These are phyloP conservation scores for Vittaforma corneae DNA, from an alignment of 371 early-diverging fungal species.

Conservation along the genomic window DNA sequence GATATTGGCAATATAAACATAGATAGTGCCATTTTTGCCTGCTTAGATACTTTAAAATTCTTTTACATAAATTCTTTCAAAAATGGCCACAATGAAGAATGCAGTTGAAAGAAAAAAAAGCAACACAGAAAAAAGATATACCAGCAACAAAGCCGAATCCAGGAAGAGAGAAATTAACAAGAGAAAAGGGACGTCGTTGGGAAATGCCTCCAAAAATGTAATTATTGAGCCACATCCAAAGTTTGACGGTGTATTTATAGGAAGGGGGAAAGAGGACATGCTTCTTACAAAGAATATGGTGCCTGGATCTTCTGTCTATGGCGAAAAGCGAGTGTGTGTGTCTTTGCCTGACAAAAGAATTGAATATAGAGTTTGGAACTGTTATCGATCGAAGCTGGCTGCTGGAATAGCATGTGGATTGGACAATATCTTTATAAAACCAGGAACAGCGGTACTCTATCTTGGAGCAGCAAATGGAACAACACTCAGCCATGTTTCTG, in stretches of 20 bases:
- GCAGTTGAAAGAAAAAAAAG: not conserved
- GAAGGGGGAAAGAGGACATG: constrained; percentile 94
- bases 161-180: constrained; percentile 42
- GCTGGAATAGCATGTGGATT: constrained; percentile 97
- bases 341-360: constrained; percentile 74
- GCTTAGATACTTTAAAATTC: not conserved
- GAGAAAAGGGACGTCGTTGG: constrained; percentile 35
- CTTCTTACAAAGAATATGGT: constrained; percentile 93
- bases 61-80: not conserved
- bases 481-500: constrained; percentile 97
- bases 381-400: constrained; percentile 96
- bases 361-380: constrained; percentile 99
- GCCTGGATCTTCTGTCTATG: constrained; percentile 92
- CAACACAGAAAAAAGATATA: not conserved
- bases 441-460: constrained; percentile 93
- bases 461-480: constrained; percentile 96
- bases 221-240: constrained; percentile 89
- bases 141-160: constrained; percentile 4
- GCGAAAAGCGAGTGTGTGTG: constrained; percentile 90
- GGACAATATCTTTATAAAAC: constrained; percentile 85
- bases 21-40: not conserved
- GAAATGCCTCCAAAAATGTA: constrained; percentile 40
- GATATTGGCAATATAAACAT: not conserved
- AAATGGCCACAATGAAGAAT: not conserved
- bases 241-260: constrained; percentile 89